These are phyloP conservation scores for Ophiostoma sp. DNA, from an alignment of 2,329 filamentous ascomycete species.

Conservation along the genomic window DNA sequence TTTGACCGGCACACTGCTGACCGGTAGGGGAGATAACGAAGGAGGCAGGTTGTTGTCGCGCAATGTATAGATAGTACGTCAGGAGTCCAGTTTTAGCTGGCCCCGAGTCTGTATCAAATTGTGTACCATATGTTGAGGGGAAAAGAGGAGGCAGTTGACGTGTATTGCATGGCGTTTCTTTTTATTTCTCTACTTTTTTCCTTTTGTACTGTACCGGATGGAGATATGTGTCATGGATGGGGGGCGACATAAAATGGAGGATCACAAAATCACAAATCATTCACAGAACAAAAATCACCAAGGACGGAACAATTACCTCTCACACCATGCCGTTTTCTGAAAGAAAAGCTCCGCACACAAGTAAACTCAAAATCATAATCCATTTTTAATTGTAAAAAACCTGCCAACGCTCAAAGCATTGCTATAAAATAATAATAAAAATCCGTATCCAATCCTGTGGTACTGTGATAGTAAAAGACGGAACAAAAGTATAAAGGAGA, in stretches of 20 bases:
- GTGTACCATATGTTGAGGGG: background rate
- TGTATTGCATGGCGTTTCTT: conserved; percentile 18
- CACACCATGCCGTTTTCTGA: background rate
- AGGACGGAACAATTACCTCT: background rate
- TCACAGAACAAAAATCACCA: background rate
- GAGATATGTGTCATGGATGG: background rate
- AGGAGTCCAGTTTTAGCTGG: background rate
- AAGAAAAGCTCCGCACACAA: background rate
- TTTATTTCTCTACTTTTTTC: background rate
- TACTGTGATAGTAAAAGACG: too few species aligned
- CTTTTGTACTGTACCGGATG: background rate
- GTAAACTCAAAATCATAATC: background rate
- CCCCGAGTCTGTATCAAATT: conserved; percentile 10
- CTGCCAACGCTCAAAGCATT: background rate
- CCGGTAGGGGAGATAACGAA: conserved; percentile 17
- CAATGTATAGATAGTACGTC: background rate
- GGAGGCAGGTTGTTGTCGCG: background rate
- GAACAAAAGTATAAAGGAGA: background rate
- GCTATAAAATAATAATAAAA: background rate
- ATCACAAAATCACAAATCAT: background rate
- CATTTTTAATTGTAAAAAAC: background rate
- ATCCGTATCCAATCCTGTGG: background rate
- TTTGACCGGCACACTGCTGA: conserved; percentile 33
- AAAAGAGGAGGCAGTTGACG: background rate
- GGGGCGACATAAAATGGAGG: background rate